Conservation (phyloP, 306 rosid species). For the Casuarina glauca region DNA sequence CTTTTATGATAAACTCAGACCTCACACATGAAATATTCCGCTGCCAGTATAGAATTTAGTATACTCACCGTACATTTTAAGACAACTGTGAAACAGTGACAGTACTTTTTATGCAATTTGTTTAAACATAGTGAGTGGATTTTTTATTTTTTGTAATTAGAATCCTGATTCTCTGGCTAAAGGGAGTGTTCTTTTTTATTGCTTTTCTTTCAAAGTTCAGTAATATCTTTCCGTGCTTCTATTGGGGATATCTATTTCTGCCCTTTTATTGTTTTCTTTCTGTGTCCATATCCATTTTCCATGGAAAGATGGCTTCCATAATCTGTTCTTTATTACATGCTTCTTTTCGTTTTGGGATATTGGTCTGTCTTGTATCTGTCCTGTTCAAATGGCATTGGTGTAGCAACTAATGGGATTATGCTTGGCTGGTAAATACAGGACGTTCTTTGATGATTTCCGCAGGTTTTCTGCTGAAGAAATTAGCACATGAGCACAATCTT, state of each 20-base stretch:
- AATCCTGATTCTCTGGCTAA: slow-evolving; percentile 18
- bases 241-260: background rate
- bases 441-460: slow-evolving; percentile 83
- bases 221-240: slow-evolving; percentile 1
- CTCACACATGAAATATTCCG: background rate
- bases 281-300: slow-evolving; percentile 10
- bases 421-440: slow-evolving; percentile 52
- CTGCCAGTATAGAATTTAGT: background rate
- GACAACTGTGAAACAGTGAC: background rate
- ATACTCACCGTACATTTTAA: too few relatives aligned
- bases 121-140: background rate
- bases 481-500: slow-evolving; percentile 78
- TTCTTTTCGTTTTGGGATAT: slow-evolving; percentile 5
- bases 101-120: background rate
- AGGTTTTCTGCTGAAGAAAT: slow-evolving; percentile 73
- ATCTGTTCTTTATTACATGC: background rate
- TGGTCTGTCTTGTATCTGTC: background rate
- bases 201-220: background rate
- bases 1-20: background rate
- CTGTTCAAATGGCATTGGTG: background rate
- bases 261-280: slow-evolving; percentile 18
- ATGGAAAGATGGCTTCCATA: slow-evolving; percentile 1
- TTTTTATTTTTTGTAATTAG: background rate
- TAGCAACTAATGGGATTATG: slow-evolving; percentile 24
- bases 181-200: background rate